phyloP scores from a whole-genome alignment of 1,284 basidiomycete genomes.

The Earliella scabrosa region DNA sequence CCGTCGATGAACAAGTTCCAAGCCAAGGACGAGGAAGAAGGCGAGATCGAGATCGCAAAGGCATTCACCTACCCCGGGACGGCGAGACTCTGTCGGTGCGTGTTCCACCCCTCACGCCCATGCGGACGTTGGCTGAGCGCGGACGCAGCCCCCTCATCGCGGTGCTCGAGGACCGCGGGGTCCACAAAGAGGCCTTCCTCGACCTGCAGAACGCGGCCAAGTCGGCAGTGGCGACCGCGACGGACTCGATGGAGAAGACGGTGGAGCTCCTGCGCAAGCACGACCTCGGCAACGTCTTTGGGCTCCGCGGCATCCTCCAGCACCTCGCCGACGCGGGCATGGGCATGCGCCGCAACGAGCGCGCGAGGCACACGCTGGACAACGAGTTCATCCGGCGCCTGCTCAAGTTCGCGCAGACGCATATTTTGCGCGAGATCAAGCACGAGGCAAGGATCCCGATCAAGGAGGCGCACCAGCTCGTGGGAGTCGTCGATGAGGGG shows the following conservation, averaged over 20 bases:
- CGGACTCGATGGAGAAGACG: constrained; percentile 52
- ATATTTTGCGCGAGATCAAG: constrained; percentile 72
- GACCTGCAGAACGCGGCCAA: constrained; percentile 59
- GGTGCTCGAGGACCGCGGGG: constrained; percentile 70
- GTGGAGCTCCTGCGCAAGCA: constrained; percentile 50
- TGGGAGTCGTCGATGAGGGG: constrained; percentile 82
- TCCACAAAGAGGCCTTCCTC: constrained; percentile 55
- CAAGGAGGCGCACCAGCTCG: constrained; percentile 64
- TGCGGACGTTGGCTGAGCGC: too few relatives aligned
- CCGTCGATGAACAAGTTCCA: constrained; percentile 77
- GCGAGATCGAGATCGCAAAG: constrained; percentile 75
- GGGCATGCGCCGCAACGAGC: constrained; percentile 43
- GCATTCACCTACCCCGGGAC: constrained; percentile 58
- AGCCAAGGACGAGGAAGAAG: constrained; percentile 45
- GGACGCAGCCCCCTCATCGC: constrained; percentile 62
- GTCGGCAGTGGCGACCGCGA: constrained; percentile 54
- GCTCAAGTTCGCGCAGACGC: constrained; percentile 55
- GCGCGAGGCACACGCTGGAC: constrained; percentile 22
- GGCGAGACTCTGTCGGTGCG: constrained; percentile 68
- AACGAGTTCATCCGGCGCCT: constrained; percentile 55
- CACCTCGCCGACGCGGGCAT: constrained; percentile 53
- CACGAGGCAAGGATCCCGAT: constrained; percentile 72
- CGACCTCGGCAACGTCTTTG: constrained; percentile 56
- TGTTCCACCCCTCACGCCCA: background rate
- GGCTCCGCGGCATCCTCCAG: constrained; percentile 52